Evolutionary conservation across 352 stramenopile genomes (phyloP), one percentile per base, ranked within the genome.

Genomic region (Pythium phragmitis): DNA sequence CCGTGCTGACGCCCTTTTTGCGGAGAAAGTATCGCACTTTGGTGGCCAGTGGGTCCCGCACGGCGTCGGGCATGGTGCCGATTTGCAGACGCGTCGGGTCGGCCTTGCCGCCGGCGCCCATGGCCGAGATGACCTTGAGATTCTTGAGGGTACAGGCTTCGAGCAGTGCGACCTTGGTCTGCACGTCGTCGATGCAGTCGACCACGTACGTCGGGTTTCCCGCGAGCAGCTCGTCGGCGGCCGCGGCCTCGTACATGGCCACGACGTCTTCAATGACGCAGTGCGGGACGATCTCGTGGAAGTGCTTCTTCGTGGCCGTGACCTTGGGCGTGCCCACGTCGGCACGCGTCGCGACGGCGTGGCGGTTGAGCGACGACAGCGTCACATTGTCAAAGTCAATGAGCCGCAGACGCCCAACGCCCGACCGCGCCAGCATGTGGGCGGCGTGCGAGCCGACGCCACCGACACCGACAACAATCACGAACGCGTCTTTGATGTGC

Each of bases 301-400:
- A 52, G 42, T 94, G 87, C 28, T 90, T 84, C 71, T 90, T 86
- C 66, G 98, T 85, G 19, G 92, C 85, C 30, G 75, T 77, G 48
- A 88, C 82, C 76, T 99, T 99, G 33, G 96, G 82, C 21, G 86
- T 89, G 19, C 98, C 97, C 17, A 99, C 97, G 74, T 99, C 97
- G 14, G 80, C 79, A 37, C 98, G 86, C 16, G 92, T 98, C 19
- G 97, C 97, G 60, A 98, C 93, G 0, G 98, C 97, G 79, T 99
- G 97, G 60, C 97, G 93, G 86, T 99, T 99, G 39, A 99, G 82
- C 52, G 94, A 99, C 48, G 96, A 99, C 49, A 99, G 77, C 33
- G 97, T 99, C 13, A 99, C 96, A 71, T 99, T 98, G 75, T 99
- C 98, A 89, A 99, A 99, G 82, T 99, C 98, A 26, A 99, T 91